Conservation (phyloP, 2,329 filamentous ascomycete species). For the Fusarium sp. region DNA sequence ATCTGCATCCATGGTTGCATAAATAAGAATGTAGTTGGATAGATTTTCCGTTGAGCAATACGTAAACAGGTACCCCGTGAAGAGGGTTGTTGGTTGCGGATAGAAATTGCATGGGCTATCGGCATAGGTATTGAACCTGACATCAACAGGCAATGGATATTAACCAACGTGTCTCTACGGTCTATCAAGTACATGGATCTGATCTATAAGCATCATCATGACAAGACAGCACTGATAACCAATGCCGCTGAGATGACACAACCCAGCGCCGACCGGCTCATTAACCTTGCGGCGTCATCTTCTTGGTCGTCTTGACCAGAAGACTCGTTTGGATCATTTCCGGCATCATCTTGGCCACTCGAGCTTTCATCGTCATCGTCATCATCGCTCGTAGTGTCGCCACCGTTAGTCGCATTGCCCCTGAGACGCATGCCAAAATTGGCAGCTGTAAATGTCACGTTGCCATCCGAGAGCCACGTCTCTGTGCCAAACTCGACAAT, state of each 20-base stretch:
- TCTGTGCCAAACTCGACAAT: constrained; percentile 41
- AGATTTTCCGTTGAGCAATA: neutral
- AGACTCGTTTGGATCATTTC: neutral
- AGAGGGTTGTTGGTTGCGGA: no score
- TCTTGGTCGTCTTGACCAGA: constrained; percentile 25
- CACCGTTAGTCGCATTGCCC: neutral
- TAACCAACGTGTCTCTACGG: no score
- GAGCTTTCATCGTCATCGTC: neutral
- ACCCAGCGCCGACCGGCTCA: constrained; percentile 8
- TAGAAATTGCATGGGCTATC: no score
- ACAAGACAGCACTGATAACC: constrained; percentile 1
- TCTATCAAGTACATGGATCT: fast-evolving
- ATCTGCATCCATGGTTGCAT: no score
- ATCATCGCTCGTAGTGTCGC: neutral
- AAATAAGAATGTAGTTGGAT: no score
- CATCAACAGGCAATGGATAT: no score
- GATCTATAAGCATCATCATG: neutral
- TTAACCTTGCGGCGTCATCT: constrained; percentile 11
- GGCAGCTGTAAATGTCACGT: constrained; percentile 41
- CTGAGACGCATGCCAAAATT: constrained; percentile 39
- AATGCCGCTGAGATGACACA: constrained; percentile 23
- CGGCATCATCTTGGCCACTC: neutral
- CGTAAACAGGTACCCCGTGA: neutral
- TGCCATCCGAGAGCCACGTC: constrained; percentile 39
- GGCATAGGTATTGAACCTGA: no score